Base-by-base conservation (phyloP, 164 flowering plant species). In the Vitis labrusca region DNA sequence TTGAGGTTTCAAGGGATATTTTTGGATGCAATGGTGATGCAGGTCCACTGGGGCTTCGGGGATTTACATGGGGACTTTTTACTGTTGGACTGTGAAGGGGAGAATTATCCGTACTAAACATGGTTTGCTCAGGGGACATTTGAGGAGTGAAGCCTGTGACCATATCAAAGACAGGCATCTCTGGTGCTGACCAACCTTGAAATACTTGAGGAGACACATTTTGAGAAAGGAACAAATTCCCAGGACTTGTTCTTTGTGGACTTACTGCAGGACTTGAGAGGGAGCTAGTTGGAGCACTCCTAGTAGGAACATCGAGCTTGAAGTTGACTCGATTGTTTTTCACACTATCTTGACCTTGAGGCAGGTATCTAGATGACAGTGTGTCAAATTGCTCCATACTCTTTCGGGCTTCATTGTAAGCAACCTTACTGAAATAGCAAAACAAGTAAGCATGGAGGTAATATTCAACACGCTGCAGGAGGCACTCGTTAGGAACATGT, bases 171-270 rank as follows among this genome's bases (percentile, higher is more conserved):
- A 71, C 50, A 15, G 77, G 81, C 73, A 89, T 76, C 63, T 92
- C 93, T 1, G 90, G 89, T 5, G 86, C 85, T 19, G 92, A 92
- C 90, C 93, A 87, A 57, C 56, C 78, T 55, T 82, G 88, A 61
- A 66, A 75, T 53, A 80, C 80, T 68, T 57, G 71, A 56, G 81
- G 78, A 62, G 61, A 14, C 55, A 65, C 29, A 58, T 74, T 51
- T 14, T 77, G 71, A 56, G 79, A 67, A 52, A 73, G 72, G 27
- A 72, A 75, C 19, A 66, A 58, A 61, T 85, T 85, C 58, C 71
- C 76, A 3, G 71, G 53, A 70, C 77, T 76, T 53, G 47, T 55
- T 66, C 83, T 84, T 62, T 74, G 80, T 47, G 97, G 94, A 74
- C 97, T 90, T n/a, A 59, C 76, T 30, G 30, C 59, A 60, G 91